phyloP scores from a whole-genome alignment of 2,329 filamentous ascomycete species.

The Xylaria sp. region DNA sequence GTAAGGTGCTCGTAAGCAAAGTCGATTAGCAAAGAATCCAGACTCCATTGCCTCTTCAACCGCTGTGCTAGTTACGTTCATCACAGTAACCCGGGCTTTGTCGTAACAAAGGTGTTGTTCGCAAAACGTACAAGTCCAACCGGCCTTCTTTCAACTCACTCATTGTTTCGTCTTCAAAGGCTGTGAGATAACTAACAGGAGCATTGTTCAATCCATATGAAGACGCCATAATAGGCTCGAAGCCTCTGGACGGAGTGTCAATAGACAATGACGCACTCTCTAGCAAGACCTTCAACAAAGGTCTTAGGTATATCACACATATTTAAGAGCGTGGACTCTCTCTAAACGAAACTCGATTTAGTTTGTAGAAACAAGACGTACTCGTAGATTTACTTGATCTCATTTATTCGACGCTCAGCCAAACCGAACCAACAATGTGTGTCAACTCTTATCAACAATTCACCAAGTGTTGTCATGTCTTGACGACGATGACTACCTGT shows the following conservation, averaged over 20 bases:
- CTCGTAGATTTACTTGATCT: not conserved
- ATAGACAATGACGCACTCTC: constrained; percentile 7
- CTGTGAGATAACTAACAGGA: not conserved
- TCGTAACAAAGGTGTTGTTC: constrained; percentile 13
- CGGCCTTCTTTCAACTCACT: not conserved
- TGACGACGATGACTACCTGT: constrained; percentile 38
- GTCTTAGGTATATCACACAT: not conserved
- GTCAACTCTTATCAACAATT: constrained; percentile 40
- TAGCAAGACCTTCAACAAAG: constrained; percentile 19
- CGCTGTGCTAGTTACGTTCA: not conserved
- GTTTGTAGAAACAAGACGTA: not conserved
- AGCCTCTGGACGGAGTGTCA: constrained; percentile 8
- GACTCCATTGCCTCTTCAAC: not conserved
- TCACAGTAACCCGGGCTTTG: not conserved
- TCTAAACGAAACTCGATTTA: not conserved
- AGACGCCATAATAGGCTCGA: not conserved
- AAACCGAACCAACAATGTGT: constrained; percentile 41
- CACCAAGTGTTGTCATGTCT: constrained; percentile 42
- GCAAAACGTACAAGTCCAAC: not conserved
- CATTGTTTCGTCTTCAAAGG: constrained; percentile 5
- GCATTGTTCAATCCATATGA: constrained; percentile 15
- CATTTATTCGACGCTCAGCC: constrained; percentile 11
- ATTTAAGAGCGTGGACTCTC: constrained; percentile 10
- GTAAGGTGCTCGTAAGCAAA: not conserved
- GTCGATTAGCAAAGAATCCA: not conserved